Base-by-base conservation (phyloP, 2,329 filamentous ascomycete genomes). In the Colletotrichum sansevieriae region DNA sequence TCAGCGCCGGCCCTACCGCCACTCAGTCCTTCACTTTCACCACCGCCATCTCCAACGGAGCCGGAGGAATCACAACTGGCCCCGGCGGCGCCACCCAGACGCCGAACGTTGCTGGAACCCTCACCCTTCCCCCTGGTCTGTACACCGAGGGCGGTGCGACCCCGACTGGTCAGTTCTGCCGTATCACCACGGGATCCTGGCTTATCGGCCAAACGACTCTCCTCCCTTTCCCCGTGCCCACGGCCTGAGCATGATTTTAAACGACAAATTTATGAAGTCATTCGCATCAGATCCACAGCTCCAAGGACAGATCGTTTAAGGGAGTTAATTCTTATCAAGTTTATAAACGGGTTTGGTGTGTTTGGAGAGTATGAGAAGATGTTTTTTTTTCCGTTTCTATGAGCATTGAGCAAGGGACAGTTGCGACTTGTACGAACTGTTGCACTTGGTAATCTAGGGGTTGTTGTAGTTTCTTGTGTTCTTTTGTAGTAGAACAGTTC, bases 121-220 rank as follows among this genome's bases (percentile, higher is more conserved):
- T 69, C 43, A 66, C 51, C 12, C 56, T 69, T n/a, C 47, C 62
- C 15, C 66, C 66, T 8, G 66, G 66, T 4, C 62, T 69, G 10
- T 62, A 66, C 49, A 69, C 66, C 39, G 58, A 41, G 13, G 64
- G 64, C 41, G 41, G 33, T 33, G 20, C 49, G 7, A 51, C 55
- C 15, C 62, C 63, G 22, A 46, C 51, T 7, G 55, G 62, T 46
- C 43, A 60, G 43, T 47, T 52, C 49, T 69, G 66, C 57, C 56
- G 63, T 15, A 44, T 66, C 56, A 60, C 52, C 13, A 66, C 62
- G 37, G 47, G 55, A 39, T 69, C 62, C 9, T 69, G 66, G 66
- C 25, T 54, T 43, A 33, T 66, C 3, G 66, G 66, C 2, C 9
- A 54, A 41, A 69, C 66, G 10, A 62, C 63, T 8, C 43, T 68